Evolutionary conservation across 2,329 filamentous ascomycete genomes (phyloP), one percentile per base, ranked within the genome.

Genomic region (Scleromitrula shiraiana): DNA sequence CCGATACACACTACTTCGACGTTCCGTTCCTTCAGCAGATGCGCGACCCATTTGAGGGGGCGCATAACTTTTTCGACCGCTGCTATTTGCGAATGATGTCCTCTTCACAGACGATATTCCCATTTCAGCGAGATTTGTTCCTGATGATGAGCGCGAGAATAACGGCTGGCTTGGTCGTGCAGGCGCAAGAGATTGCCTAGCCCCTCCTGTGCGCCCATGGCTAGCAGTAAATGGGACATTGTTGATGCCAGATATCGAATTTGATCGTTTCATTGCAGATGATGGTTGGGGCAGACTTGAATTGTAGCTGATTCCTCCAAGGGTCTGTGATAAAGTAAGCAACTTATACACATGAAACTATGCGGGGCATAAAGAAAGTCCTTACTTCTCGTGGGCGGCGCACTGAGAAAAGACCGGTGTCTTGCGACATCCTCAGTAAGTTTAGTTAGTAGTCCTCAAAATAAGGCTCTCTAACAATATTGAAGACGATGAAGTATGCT

Each of bases 221-320:
- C 83, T 82, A 46, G 76, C 75, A 47, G 82, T 80, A 61, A 78
- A 83, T 38, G 77, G 79, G 50, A 73, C 72, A 61, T 77, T 76
- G 51, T 78, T 76, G 60, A 80, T 74, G 62, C 80, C 80, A 54
- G 80, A 81, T 58, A 81, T 82, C 10, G 88, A 90, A 62, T 82
- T 93, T 24, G 87, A 85, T 66, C 93, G 87, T 73, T 98, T 98
- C 77, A 98, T 84, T 33, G 89, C 88, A 33, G 91, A 97, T 23
- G 86, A 78, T 7, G 93, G 91, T 69, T 95, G 88, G 17, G 93
- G 93, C 54, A 98, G 87, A 19, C 81, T 80, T 17, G 86, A 85
- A 66, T 89, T 91, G 66, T 83, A 80, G 65, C 81, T 91, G 62
- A 95, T 81, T 10, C 82, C 83, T 56, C 85, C 90, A 51, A 97